Percentiles rank a stretch among this genome's conserved stretches.
phyloP scores from a whole-genome alignment of 1,139 yeast genomes.

The Yamadazyma diospyri region DNA sequence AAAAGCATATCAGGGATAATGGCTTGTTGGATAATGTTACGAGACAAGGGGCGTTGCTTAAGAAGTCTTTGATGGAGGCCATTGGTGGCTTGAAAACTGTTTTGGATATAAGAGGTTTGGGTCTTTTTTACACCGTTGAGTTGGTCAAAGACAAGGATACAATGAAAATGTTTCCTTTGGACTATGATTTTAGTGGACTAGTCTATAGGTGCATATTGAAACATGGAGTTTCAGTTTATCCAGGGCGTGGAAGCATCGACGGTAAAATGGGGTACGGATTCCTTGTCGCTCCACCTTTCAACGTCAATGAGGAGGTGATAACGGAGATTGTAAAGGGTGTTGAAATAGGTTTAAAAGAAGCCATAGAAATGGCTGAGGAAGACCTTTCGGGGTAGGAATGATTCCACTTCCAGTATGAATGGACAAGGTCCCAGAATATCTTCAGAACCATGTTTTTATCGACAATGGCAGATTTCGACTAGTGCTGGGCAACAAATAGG shows the following conservation, averaged over 20 bases:
- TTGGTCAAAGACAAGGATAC: constrained; percentile 47
- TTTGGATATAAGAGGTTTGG: constrained; percentile 57
- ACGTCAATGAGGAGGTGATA: neutral
- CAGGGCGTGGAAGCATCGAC: constrained; percentile 31
- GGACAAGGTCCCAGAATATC: no score
- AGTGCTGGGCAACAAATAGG: no score
- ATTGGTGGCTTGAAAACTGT: constrained; percentile 29
- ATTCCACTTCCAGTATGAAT: no score
- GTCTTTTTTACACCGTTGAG: constrained; percentile 57
- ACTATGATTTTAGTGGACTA: constrained; percentile 25
- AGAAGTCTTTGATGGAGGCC: constrained; percentile 32
- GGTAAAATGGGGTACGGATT: constrained; percentile 31
- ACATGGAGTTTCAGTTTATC: constrained; percentile 25
- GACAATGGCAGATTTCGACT: no score
- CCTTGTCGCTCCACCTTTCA: constrained; percentile 2
- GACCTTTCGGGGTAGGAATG: no score
- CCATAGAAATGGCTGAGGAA: constrained; percentile 3
- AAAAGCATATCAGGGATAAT: constrained; percentile 43
- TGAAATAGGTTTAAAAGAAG: constrained; percentile 1
- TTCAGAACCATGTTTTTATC: no score
- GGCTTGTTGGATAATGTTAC: constrained; percentile 44
- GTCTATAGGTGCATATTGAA: constrained; percentile 31
- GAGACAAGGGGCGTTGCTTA: constrained; percentile 45
- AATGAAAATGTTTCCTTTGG: constrained; percentile 45
- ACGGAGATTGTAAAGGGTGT: constrained; percentile 1